Evolutionary conservation across 164 flowering plant genomes (phyloP).

Genomic region (Houttuynia cordata): DNA sequence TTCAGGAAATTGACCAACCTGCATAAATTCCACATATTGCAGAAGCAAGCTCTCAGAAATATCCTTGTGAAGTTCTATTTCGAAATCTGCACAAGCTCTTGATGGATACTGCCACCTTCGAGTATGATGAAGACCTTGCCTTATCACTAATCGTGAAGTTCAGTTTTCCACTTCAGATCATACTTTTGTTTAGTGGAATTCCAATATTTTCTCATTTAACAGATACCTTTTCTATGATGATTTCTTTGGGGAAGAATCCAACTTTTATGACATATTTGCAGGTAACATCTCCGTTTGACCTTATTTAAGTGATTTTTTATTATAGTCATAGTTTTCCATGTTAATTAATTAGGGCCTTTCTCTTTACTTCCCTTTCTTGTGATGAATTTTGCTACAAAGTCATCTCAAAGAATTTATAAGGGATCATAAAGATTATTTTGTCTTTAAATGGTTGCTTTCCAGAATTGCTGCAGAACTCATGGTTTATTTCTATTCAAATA

Average conservation of each 20-base stretch:
- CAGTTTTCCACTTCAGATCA: conserved; percentile 3
- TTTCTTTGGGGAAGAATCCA: conserved; percentile 89
- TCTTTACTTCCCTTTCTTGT: neutral
- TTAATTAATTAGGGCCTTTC: neutral
- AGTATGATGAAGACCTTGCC: conserved; percentile 28
- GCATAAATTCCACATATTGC: conserved; percentile 98
- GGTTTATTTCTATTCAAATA: too few relatives aligned
- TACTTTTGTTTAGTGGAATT: neutral
- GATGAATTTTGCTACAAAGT: too few relatives aligned
- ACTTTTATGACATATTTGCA: conserved; percentile 85
- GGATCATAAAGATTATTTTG: too few relatives aligned
- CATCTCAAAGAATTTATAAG: too few relatives aligned
- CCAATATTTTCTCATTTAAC: conserved; percentile 10
- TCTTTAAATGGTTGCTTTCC: too few relatives aligned
- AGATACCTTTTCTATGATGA: conserved; percentile 93
- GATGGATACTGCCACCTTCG: conserved; percentile 97
- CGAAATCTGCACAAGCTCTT: conserved; percentile 96
- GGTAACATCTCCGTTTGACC: conserved; percentile 27
- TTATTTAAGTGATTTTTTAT: too few relatives aligned
- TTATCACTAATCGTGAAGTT: conserved; percentile 8
- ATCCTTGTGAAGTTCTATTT: conserved; percentile 95
- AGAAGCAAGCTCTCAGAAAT: conserved; percentile 86
- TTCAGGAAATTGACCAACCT: conserved; percentile 94
- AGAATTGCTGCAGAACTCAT: too few relatives aligned
- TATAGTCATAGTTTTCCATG: too few relatives aligned